Percentiles rank a stretch among this genome's conserved stretches.
Evolutionary conservation across 2,329 filamentous ascomycete genomes (phyloP).

Genomic region (Capronia coronata): DNA sequence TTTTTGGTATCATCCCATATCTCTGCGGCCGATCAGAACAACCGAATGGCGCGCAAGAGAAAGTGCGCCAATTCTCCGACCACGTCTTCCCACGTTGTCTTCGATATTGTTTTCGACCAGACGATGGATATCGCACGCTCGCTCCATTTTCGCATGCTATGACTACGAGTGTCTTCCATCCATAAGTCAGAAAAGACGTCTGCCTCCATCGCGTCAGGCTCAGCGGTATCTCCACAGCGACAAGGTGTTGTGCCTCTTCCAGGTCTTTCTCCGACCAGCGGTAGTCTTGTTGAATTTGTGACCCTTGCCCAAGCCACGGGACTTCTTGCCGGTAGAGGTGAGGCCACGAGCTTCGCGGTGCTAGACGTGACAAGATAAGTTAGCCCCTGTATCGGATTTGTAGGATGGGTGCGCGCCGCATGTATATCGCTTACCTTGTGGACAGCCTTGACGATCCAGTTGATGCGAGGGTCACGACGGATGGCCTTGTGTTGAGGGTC

Average conservation of each 20-base stretch:
- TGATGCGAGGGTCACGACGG: conserved; percentile 97
- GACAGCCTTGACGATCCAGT: conserved; percentile 99
- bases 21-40: not conserved
- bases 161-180: not conserved
- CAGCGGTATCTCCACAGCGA: conserved; percentile 91
- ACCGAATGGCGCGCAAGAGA: not conserved
- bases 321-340: conserved; percentile 98
- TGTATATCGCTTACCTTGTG: conserved; percentile 62
- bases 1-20: conserved; percentile 3
- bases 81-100: not conserved
- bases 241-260: conserved; percentile 99
- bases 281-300: conserved; percentile 98
- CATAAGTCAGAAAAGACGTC: not conserved
- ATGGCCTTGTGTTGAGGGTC: conserved; percentile 99
- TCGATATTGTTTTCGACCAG: not conserved
- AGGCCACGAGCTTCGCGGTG: conserved; percentile 97
- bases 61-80: not conserved
- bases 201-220: not conserved
- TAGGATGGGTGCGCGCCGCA: not conserved
- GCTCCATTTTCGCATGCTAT: not conserved
- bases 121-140: not conserved
- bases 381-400: not conserved
- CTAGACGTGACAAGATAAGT: conserved; percentile 36
- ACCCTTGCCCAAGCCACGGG: conserved; percentile 97
- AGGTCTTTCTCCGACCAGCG: conserved; percentile 97